phyloP scores from a whole-genome alignment of 768 basidiomycete genomes.

The Tricholoma saponaceum region DNA sequence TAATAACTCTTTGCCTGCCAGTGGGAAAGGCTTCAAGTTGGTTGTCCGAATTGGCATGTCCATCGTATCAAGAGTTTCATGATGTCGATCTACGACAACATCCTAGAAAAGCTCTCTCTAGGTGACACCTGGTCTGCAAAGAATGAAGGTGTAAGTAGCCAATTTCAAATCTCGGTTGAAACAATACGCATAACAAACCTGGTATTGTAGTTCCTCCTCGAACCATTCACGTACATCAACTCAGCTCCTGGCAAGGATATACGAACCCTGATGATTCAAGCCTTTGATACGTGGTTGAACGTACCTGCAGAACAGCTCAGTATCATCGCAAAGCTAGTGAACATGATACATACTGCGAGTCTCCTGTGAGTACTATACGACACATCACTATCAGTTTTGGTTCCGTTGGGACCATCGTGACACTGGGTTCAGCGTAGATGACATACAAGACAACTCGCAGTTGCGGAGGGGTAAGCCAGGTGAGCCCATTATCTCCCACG shows the following conservation, averaged over 20 bases:
- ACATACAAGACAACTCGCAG: conserved; percentile 90
- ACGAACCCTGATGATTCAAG: conserved; percentile 78
- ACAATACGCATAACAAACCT: neutral
- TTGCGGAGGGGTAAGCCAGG: conserved; percentile 84
- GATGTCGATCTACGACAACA: conserved; percentile 1
- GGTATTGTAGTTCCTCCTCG: conserved; percentile 52
- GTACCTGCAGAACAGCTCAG: conserved; percentile 70
- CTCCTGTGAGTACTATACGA: conserved; percentile 62
- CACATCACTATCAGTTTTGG: neutral
- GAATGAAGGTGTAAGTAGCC: neutral
- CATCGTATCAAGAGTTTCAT: too few species aligned
- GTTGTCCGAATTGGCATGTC: too few species aligned
- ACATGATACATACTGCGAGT: conserved; percentile 95
- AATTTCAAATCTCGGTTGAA: neutral
- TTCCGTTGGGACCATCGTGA: too few species aligned
- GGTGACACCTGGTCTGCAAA: neutral
- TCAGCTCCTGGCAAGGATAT: conserved; percentile 92
- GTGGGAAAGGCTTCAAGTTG: too few species aligned
- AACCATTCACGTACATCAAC: conserved; percentile 83
- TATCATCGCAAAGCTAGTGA: conserved; percentile 77
- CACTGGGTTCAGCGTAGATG: conserved; percentile 65
- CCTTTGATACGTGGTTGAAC: conserved; percentile 90
- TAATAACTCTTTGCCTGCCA: too few species aligned
- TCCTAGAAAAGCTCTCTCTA: neutral
- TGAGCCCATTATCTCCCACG: conserved; percentile 19